Conservation (phyloP, 2,329 filamentous ascomycete genomes). For the Rhynchosporium agropyri region DNA sequence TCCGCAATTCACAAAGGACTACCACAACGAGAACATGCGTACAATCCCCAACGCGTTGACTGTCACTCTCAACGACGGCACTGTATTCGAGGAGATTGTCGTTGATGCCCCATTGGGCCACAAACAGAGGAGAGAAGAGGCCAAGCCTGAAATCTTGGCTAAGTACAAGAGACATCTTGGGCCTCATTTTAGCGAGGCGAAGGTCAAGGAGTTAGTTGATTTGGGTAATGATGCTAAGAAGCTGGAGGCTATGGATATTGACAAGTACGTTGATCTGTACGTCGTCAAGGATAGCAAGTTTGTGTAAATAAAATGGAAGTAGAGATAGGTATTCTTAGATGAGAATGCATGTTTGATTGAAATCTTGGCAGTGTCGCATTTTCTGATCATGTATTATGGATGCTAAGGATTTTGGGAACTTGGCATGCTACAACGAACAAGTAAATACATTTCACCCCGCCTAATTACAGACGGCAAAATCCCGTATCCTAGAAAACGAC, state of each 20-base stretch:
- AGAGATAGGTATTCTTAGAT: neutral
- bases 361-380: no score
- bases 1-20: slow-evolving; percentile 89
- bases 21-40: slow-evolving; percentile 90
- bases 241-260: slow-evolving; percentile 80
- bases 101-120: slow-evolving; percentile 96
- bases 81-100: slow-evolving; percentile 83
- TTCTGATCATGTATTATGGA: no score
- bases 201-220: slow-evolving; percentile 81
- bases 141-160: slow-evolving; percentile 92
- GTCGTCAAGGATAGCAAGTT: slow-evolving; percentile 65
- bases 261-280: slow-evolving; percentile 91
- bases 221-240: slow-evolving; percentile 74
- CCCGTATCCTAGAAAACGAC: no score
- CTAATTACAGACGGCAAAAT: no score
- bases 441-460: no score
- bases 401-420: no score
- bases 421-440: no score
- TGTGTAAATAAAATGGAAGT: slow-evolving; percentile 40
- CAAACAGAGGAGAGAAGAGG: slow-evolving; percentile 87
- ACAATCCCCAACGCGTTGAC: slow-evolving; percentile 98
- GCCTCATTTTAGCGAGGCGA: slow-evolving; percentile 76
- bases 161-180: slow-evolving; percentile 94
- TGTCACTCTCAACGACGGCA: slow-evolving; percentile 92
- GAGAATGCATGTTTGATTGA: slow-evolving; percentile 16